These are phyloP conservation scores for Lupinus albus DNA, from an alignment of 306 rosid genomes.

Conservation along the genomic window DNA sequence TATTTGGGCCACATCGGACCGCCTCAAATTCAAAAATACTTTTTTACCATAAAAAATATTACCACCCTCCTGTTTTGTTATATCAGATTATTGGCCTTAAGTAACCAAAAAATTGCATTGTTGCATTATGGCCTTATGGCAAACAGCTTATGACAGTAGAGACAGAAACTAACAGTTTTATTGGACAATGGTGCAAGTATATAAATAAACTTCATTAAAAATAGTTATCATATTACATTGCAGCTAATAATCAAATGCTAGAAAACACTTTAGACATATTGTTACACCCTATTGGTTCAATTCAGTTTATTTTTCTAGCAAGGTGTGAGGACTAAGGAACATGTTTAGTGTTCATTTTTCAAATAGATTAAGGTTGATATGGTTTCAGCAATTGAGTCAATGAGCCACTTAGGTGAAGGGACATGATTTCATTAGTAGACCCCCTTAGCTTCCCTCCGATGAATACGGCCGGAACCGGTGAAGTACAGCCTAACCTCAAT, in stretches of 20 bases:
- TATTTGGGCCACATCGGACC: no score
- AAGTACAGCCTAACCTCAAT: slow-evolving; percentile 60
- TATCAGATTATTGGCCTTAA: neutral
- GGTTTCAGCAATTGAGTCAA: slow-evolving; percentile 63
- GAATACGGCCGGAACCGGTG: slow-evolving; percentile 89
- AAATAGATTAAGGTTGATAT: slow-evolving; percentile 42
- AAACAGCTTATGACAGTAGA: neutral
- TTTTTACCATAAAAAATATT: no score
- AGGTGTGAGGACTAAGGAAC: slow-evolving; percentile 28
- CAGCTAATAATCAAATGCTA: slow-evolving; percentile 65
- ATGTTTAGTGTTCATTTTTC: slow-evolving; percentile 27
- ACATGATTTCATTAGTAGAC: slow-evolving; percentile 95
- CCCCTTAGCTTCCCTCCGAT: slow-evolving; percentile 80
- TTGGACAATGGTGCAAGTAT: slow-evolving; percentile 12
- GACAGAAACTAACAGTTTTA: neutral
- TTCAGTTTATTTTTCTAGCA: slow-evolving; percentile 64
- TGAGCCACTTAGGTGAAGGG: slow-evolving; percentile 83
- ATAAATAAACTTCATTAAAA: slow-evolving; percentile 65
- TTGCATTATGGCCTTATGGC: neutral
- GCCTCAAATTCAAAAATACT: no score
- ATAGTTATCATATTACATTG: slow-evolving; percentile 60
- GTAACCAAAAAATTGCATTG: neutral
- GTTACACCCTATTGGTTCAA: slow-evolving; percentile 39
- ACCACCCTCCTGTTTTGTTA: neutral
- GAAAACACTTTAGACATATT: slow-evolving; percentile 46